Conservation (phyloP, 1,139 yeast genomes). For the Candida labiduridarum region DNA sequence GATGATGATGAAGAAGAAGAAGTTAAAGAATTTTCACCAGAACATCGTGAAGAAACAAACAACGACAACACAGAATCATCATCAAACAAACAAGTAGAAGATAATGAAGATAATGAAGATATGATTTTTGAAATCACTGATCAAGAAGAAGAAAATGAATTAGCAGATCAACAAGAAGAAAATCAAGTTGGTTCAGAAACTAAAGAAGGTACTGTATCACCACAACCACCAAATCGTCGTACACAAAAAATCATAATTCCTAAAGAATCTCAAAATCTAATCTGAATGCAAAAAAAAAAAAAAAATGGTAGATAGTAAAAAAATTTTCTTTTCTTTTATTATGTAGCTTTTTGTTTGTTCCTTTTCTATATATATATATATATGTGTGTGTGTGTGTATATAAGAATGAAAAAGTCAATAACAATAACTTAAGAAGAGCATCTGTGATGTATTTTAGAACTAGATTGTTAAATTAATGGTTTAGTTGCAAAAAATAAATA, state of each 20-base stretch:
- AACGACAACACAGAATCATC: conserved; percentile 4
- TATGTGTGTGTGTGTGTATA: no score
- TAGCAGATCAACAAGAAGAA: conserved; percentile 1
- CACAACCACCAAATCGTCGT: conserved; percentile 12
- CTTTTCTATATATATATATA: neutral
- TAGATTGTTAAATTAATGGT: no score
- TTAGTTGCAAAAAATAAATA: no score
- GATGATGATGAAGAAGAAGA: conserved; percentile 5
- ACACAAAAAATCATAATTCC: conserved; percentile 20
- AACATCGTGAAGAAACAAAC: neutral
- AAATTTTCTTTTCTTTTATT: neutral
- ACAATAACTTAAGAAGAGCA: no score
- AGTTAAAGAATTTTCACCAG: conserved; percentile 4
- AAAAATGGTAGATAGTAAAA: neutral
- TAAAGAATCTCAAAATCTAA: conserved; percentile 19
- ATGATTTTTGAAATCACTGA: conserved; percentile 39
- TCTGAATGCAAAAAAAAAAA: no score
- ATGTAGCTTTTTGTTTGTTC: neutral
- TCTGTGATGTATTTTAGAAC: no score
- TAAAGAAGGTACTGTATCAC: neutral
- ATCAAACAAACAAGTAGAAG: neutral
- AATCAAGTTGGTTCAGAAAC: neutral
- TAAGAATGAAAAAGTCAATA: no score
- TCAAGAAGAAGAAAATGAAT: conserved; percentile 18
- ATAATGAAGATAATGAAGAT: conserved; percentile 24